Conservation (phyloP, 805 yeast species). For the Ogataea zsoltii region DNA sequence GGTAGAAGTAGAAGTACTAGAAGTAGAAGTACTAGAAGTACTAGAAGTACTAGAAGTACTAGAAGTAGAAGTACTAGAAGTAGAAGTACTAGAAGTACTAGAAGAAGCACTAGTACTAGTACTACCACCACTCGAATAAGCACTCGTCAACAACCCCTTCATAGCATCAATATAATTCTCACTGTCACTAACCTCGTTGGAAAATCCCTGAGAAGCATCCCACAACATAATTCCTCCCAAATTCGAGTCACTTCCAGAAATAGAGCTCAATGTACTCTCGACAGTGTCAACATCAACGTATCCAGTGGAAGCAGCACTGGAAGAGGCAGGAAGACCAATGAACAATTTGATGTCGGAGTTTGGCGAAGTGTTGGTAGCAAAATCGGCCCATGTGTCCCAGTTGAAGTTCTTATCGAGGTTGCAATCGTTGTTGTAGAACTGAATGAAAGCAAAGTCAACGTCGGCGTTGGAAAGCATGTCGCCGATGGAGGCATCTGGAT, state of each 20-base stretch:
- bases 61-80: conserved; percentile 1
- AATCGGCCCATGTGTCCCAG: conserved; percentile 70
- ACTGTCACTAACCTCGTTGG: conserved; percentile 47
- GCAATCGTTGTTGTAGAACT: conserved; percentile 88
- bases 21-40: conserved; percentile 10
- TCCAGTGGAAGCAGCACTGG: conserved; percentile 57
- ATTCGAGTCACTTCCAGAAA: conserved; percentile 33
- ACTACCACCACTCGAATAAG: conserved; percentile 6
- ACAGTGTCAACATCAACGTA: conserved; percentile 48
- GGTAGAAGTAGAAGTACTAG: conserved; percentile 14
- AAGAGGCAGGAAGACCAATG: conserved; percentile 68
- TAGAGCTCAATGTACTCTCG: conserved; percentile 27
- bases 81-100: conserved; percentile 11
- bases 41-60: background rate
- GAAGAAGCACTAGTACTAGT: conserved; percentile 17
- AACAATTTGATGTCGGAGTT: conserved; percentile 69
- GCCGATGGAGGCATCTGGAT: conserved; percentile 67
- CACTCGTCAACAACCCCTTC: conserved; percentile 26
- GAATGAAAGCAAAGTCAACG: conserved; percentile 81
- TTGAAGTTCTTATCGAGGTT: conserved; percentile 53
- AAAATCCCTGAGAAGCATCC: conserved; percentile 71
- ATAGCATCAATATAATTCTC: conserved; percentile 32
- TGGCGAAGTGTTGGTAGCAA: conserved; percentile 57
- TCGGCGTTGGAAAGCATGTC: conserved; percentile 48
- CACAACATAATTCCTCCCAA: conserved; percentile 81